These are phyloP conservation scores for Hypseocharis bilobata DNA, from an alignment of 441 rosid genomes.

Conservation along the genomic window DNA sequence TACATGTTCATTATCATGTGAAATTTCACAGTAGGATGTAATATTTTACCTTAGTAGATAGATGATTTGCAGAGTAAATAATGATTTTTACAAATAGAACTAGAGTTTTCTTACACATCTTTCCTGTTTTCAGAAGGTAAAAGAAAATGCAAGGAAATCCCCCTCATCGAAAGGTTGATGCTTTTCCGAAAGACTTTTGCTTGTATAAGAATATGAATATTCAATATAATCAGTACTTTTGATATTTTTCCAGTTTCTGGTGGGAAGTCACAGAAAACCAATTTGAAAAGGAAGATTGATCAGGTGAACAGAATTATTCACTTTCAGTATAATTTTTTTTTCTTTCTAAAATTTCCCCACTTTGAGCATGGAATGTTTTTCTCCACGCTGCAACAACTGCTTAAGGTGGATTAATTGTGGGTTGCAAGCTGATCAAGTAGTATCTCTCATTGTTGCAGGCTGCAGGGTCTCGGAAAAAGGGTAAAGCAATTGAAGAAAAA, in stretches of 20 bases:
- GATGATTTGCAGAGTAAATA: not conserved
- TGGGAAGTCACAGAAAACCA: slow-evolving; percentile 24
- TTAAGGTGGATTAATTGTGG: slow-evolving; percentile 6
- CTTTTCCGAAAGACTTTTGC: slow-evolving; percentile 18
- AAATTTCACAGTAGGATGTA: not conserved
- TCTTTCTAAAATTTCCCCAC: not conserved
- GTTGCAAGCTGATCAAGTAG: slow-evolving; percentile 11
- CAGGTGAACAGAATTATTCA: slow-evolving; percentile 28
- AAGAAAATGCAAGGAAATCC: slow-evolving; percentile 29
- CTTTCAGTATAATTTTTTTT: slow-evolving; percentile 2
- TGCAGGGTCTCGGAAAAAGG: slow-evolving; percentile 31
- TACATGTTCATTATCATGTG: not conserved
- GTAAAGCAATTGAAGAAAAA: slow-evolving; percentile 28
- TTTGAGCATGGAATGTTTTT: not conserved
- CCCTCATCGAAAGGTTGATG: slow-evolving; percentile 36
- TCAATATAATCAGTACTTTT: slow-evolving; percentile 14
- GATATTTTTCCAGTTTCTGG: slow-evolving; percentile 29
- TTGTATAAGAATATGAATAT: slow-evolving; percentile 12
- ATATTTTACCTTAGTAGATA: not conserved
- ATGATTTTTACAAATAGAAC: not conserved
- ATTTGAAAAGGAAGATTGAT: slow-evolving; percentile 29
- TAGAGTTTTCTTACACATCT: slow-evolving; percentile 17
- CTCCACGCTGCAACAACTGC: not conserved
- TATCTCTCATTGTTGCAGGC: slow-evolving; percentile 27
- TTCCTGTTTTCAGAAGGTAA: slow-evolving; percentile 29